Conservation (phyloP, 1,139 yeast species). For the Pichia sp. region DNA sequence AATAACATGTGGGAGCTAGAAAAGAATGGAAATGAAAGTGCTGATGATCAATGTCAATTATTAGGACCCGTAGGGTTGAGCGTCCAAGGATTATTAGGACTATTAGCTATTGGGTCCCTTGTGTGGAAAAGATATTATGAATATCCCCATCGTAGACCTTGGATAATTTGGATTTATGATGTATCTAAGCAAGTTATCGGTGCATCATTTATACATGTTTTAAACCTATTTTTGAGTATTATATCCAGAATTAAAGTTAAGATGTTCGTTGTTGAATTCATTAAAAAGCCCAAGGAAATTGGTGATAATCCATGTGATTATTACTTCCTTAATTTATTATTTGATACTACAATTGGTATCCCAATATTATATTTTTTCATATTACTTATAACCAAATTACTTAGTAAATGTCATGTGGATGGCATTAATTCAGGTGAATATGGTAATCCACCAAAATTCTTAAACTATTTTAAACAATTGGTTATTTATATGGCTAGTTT, state of each 20-base stretch:
- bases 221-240: slow-evolving; percentile 70
- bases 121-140: slow-evolving; percentile 73
- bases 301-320: slow-evolving; percentile 70
- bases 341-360: slow-evolving; percentile 92
- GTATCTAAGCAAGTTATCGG: slow-evolving; percentile 87
- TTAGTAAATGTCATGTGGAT: slow-evolving; percentile 37
- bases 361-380: slow-evolving; percentile 12
- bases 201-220: slow-evolving; percentile 72
- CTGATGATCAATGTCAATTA: slow-evolving; percentile 45
- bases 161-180: slow-evolving; percentile 86
- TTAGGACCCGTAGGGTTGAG: slow-evolving; percentile 66
- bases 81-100: slow-evolving; percentile 63
- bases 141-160: slow-evolving; percentile 70
- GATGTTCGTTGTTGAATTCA: neutral
- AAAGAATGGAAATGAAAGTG: neutral
- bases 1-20: neutral
- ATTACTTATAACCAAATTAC: slow-evolving; percentile 30
- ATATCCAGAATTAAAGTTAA: neutral
- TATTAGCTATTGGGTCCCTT: slow-evolving; percentile 66
- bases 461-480: slow-evolving; percentile 70
- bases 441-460: slow-evolving; percentile 61
- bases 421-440: slow-evolving; percentile 82
- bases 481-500: slow-evolving; percentile 56
- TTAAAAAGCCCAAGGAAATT: slow-evolving; percentile 24
- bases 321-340: slow-evolving; percentile 80